Evolutionary conservation across 495 filamentous ascomycete genomes (phyloP).

Genomic region (Podospora australis): DNA sequence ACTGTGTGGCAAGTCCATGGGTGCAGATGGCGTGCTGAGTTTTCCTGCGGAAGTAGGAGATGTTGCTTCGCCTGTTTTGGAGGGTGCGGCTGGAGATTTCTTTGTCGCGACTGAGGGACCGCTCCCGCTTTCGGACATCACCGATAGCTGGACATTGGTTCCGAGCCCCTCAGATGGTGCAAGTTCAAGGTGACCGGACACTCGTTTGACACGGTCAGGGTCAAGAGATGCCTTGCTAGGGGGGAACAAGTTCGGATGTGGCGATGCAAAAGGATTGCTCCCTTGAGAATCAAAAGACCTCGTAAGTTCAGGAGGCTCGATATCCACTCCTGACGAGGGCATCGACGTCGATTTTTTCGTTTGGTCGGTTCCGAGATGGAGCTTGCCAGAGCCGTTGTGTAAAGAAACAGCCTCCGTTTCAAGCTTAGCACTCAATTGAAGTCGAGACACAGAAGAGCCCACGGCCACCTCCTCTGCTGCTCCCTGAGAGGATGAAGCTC

Average conservation of each 20-base stretch:
- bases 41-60: slow-evolving; percentile 6
- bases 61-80: slow-evolving; percentile 21
- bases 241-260: slow-evolving; percentile 37
- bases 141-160: slow-evolving; percentile 15
- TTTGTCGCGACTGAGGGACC: slow-evolving; percentile 26
- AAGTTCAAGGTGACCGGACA: background rate
- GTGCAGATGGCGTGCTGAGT: slow-evolving; percentile 15
- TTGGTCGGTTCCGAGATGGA: background rate
- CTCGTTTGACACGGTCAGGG: background rate
- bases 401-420: slow-evolving; percentile 1
- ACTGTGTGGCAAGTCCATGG: slow-evolving; percentile 19
- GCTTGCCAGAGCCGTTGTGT: background rate
- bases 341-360: too few species aligned
- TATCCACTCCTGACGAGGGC: too few species aligned
- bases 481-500: slow-evolving; percentile 7
- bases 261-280: slow-evolving; percentile 37
- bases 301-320: slow-evolving; percentile 2
- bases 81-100: slow-evolving; percentile 27
- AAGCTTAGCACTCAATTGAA: slow-evolving; percentile 15
- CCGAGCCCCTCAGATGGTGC: too few species aligned
- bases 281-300: slow-evolving; percentile 6
- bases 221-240: slow-evolving; percentile 24
- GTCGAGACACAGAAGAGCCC: background rate
- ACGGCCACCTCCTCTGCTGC: background rate
- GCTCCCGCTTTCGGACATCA: slow-evolving; percentile 24